Percentiles rank a stretch among this genome's conserved stretches.
phyloP scores from a whole-genome alignment of 345 rosid genomes.

The Physaria fendleri region DNA sequence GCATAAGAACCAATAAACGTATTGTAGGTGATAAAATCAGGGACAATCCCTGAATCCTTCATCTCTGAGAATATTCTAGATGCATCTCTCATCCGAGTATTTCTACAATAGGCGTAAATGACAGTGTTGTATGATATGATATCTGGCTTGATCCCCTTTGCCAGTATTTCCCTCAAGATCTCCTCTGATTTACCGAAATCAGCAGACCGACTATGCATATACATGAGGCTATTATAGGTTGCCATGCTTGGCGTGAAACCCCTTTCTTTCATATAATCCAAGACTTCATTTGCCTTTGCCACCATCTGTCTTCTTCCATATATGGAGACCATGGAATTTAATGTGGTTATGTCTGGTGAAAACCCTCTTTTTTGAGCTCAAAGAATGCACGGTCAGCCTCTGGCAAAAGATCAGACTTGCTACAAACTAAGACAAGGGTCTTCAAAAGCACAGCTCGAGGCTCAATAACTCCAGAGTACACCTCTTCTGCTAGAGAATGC shows the following conservation, averaged over 20 bases:
- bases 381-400: slow-evolving; percentile 80
- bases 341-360: slow-evolving; percentile 64
- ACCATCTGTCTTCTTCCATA: slow-evolving; percentile 89
- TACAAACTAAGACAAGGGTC: slow-evolving; percentile 78
- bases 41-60: slow-evolving; percentile 56
- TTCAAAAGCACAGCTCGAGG: slow-evolving; percentile 73
- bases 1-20: slow-evolving; percentile 81
- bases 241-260: slow-evolving; percentile 73
- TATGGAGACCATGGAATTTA: slow-evolving; percentile 85
- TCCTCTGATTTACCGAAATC: slow-evolving; percentile 67
- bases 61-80: slow-evolving; percentile 68
- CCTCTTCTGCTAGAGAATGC: slow-evolving; percentile 72
- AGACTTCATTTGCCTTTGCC: slow-evolving; percentile 56
- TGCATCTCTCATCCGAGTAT: slow-evolving; percentile 86
- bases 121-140: slow-evolving; percentile 84
- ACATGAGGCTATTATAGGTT: slow-evolving; percentile 90
- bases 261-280: slow-evolving; percentile 69
- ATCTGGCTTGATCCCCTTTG: slow-evolving; percentile 80
- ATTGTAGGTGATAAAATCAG: slow-evolving; percentile 80
- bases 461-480: slow-evolving; percentile 66
- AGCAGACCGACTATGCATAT: slow-evolving; percentile 72
- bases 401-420: slow-evolving; percentile 66
- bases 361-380: slow-evolving; percentile 62
- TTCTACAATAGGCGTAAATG: slow-evolving; percentile 78
- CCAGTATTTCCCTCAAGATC: slow-evolving; percentile 53